Percentiles rank a stretch among this genome's conserved stretches.
These are phyloP conservation scores for Crepidotus variabilis DNA, from an alignment of 768 basidiomycete genomes.

Conservation along the genomic window DNA sequence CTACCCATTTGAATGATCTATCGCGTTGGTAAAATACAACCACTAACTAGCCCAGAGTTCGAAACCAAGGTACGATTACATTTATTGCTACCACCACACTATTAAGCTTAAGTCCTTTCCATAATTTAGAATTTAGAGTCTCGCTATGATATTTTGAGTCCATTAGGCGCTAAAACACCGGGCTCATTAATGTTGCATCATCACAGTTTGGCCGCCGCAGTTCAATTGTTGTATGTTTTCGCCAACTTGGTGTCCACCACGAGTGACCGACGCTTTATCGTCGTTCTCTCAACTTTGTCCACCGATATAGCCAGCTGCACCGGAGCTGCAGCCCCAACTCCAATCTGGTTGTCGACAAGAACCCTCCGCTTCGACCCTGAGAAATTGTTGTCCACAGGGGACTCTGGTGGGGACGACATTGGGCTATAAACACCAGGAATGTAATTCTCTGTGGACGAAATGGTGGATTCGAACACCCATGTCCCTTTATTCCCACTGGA, in stretches of 20 bases:
- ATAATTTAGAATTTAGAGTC: too few relatives aligned
- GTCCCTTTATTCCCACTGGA: constrained; percentile 8
- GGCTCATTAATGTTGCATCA: too few relatives aligned
- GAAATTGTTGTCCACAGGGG: background rate
- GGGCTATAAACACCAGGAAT: background rate
- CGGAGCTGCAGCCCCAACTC: background rate
- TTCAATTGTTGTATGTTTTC: too few relatives aligned
- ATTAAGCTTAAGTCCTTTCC: too few relatives aligned
- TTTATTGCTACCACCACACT: background rate
- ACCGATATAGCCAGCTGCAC: too few relatives aligned
- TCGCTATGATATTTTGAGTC: too few relatives aligned
- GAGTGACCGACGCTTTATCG: too few relatives aligned
- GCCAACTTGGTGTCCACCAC: too few relatives aligned
- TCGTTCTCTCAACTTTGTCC: too few relatives aligned
- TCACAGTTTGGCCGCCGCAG: too few relatives aligned
- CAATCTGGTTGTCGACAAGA: background rate
- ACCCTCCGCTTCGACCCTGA: background rate
- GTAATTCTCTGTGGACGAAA: background rate
- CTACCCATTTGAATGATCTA: constrained; percentile 9
- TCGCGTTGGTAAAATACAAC: background rate
- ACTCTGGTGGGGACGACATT: background rate
- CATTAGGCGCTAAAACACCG: too few relatives aligned
- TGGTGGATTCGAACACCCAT: background rate
- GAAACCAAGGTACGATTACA: background rate
- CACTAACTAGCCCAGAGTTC: background rate